Evolutionary conservation across 2,329 filamentous ascomycete genomes (phyloP), one percentile per base, ranked within the genome.

Genomic region (Microsporum canis): DNA sequence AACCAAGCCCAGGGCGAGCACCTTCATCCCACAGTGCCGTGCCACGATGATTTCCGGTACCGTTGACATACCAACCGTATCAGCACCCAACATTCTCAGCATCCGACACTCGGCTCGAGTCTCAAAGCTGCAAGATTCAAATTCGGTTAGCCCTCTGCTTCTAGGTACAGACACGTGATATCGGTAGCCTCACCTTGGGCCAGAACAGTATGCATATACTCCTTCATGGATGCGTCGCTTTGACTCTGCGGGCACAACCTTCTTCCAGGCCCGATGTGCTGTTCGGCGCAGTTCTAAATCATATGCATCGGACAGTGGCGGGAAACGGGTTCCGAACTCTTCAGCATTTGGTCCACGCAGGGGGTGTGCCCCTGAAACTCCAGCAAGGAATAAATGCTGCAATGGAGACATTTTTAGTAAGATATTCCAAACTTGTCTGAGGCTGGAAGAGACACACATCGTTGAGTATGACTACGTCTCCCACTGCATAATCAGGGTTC

Each of bases 31-130:
- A 60, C 78, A 80, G 70, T 88, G 85, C 64, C 85, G 78, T 36
- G 84, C 84, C 14, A 84, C 82, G 57, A 87, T 80, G 59, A 87
- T 84, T 68, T 88, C 85, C 5, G 85, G 85, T 33, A 87, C 84
- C 0, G 85, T 87, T 36, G 82, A 86, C 85, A 88, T 87, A 12
- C 84, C 84, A 1, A 87, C 84, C n/a, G 87, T 75, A 68, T 87
- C 84, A n/a, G 83, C 84, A 5, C 85, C 84, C 5, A 86, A 71
- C 56, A 75, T 75, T 43, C 77, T 77, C 62, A 87, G 75, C 79
- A 86, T 80, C 17, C 84, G 79, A 68, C 83, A 86, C 69, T 87
- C 84, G 0, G 84, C 83, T 63, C 84, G 76, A 1, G 84, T 87
- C 69, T 87, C 84, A 68, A 86, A 87, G 57, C 79, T 82, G 60